A percentile compares a stretch with the other conserved stretches of the same genome.
These are phyloP conservation scores for Coemansia sp. DNA, from an alignment of 192 early-diverging fungal species.

Conservation along the genomic window DNA sequence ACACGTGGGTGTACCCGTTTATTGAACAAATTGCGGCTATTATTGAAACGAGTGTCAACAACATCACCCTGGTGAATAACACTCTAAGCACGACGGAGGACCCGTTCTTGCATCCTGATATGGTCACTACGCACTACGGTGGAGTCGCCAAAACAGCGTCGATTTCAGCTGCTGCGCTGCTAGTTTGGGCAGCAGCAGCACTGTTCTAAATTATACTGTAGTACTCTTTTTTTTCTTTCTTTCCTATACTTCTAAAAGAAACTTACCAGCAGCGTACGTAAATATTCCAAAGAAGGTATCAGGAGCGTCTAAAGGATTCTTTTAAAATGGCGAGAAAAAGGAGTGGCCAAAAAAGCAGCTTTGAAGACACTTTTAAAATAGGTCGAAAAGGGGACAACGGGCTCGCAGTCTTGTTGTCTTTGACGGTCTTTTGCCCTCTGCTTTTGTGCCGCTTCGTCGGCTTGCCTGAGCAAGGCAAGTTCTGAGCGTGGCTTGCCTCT, in stretches of 20 bases:
- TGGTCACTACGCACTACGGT: neutral
- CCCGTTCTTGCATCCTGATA: conserved; percentile 2
- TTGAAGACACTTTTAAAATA: neutral
- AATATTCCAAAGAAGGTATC: neutral
- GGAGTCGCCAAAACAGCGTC: conserved; percentile 5
- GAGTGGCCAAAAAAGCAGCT: neutral
- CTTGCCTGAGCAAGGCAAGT: neutral
- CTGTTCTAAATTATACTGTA: neutral
- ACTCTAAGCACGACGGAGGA: neutral
- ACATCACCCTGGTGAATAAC: neutral
- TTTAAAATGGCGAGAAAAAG: neutral
- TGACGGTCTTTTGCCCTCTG: neutral
- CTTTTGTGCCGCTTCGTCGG: neutral
- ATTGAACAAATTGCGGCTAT: conserved; percentile 8
- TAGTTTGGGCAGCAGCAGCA: neutral
- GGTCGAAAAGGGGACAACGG: neutral
- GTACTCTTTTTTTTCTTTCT: neutral
- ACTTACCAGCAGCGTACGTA: neutral
- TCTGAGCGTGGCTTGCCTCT: neutral
- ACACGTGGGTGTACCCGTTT: conserved; percentile 24
- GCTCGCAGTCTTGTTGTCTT: neutral
- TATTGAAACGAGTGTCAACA: neutral
- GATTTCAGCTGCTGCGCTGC: conserved; percentile 2
- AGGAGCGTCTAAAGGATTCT: neutral
- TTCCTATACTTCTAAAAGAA: neutral